phyloP scores from a whole-genome alignment of 768 basidiomycete species.

The Cystobasidium onofrii region DNA sequence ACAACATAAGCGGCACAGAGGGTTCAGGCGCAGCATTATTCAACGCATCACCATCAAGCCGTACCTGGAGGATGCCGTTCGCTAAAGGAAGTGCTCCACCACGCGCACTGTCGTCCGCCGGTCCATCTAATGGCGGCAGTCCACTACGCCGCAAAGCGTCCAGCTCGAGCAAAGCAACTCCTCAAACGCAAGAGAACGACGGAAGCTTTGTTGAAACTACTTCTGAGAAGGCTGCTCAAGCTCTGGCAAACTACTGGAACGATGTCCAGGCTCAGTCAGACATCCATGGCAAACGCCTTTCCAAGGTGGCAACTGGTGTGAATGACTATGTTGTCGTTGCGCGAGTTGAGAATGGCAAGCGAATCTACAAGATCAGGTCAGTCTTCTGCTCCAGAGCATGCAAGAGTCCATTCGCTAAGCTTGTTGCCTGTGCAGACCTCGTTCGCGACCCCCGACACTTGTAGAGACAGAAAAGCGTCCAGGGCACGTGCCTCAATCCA shows the following conservation, averaged over 20 bases:
- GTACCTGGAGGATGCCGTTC: not conserved
- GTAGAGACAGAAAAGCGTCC: not conserved
- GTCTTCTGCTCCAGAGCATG: too few species aligned
- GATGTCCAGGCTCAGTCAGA: not conserved
- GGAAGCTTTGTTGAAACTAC: slow-evolving; percentile 41
- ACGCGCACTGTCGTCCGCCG: not conserved
- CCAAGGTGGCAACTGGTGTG: not conserved
- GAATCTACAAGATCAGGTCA: slow-evolving; percentile 38
- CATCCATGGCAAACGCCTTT: not conserved
- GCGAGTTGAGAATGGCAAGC: slow-evolving; percentile 32
- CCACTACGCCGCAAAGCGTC: not conserved
- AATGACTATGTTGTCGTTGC: slow-evolving; percentile 30
- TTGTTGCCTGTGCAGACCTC: not conserved
- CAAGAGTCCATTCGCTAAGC: too few species aligned
- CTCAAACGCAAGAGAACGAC: slow-evolving; percentile 21
- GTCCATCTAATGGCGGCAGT: not conserved
- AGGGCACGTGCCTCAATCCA: not conserved
- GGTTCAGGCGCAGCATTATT: not conserved
- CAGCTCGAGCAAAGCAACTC: not conserved
- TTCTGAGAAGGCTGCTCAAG: slow-evolving; percentile 31
- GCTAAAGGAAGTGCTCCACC: not conserved
- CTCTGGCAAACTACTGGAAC: slow-evolving; percentile 32
- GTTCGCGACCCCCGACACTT: slow-evolving; percentile 13
- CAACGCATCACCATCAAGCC: not conserved
- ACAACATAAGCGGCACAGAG: not conserved